phyloP scores from a whole-genome alignment of 106 monocot species.

The Dendrobium chrysotoxum region DNA sequence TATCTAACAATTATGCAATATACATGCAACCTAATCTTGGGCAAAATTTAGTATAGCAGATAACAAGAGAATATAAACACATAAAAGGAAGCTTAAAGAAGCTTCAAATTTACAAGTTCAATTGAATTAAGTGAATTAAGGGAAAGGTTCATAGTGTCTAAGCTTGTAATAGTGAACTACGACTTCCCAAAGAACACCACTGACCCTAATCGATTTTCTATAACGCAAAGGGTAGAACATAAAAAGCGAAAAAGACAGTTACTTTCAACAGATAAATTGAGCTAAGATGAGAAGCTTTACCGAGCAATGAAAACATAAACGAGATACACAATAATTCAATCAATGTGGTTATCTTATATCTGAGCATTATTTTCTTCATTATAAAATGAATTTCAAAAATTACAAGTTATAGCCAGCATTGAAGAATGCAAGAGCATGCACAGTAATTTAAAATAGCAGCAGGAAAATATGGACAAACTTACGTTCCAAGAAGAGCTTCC shows the following conservation, averaged over 20 bases:
- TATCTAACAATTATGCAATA: background rate
- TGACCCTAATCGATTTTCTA: background rate
- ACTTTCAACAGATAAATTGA: background rate
- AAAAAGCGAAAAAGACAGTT: background rate
- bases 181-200: background rate
- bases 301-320: background rate
- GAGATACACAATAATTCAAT: background rate
- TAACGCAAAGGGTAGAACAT: background rate
- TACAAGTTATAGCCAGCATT: background rate
- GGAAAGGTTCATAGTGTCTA: background rate
- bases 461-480: slow-evolving; percentile 14
- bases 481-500: slow-evolving; percentile 99
- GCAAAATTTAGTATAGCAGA: background rate
- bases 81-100: background rate
- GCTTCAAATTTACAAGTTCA: background rate
- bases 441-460: background rate
- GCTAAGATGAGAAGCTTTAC: background rate
- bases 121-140: background rate
- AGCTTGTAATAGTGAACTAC: background rate
- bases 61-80: background rate
- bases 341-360: background rate
- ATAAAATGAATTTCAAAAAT: background rate
- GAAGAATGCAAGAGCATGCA: background rate
- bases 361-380: background rate
- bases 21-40: background rate